phyloP scores from a whole-genome alignment of 2,329 filamentous ascomycete species.

The Xylaria sp. region DNA sequence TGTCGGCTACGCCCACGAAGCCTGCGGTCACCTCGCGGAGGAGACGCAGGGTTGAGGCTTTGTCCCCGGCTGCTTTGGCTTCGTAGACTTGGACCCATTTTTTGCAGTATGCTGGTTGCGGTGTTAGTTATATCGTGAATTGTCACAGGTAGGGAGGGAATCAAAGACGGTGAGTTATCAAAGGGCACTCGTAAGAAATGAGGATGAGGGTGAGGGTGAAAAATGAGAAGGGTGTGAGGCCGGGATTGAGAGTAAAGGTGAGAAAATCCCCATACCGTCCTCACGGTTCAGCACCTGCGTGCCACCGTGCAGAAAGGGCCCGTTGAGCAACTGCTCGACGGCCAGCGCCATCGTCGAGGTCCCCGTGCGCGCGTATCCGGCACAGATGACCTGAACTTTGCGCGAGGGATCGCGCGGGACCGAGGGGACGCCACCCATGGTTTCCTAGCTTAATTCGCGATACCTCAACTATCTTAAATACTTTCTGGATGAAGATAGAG shows the following conservation, averaged over 20 bases:
- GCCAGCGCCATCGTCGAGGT: conserved; percentile 62
- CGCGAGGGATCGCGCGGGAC: conserved; percentile 49
- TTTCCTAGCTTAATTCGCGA: neutral
- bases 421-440: conserved; percentile 42
- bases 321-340: conserved; percentile 58
- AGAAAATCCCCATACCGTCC: conserved; percentile 46
- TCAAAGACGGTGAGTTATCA: too few species aligned
- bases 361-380: conserved; percentile 59
- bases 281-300: conserved; percentile 52
- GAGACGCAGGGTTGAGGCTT: conserved; percentile 46
- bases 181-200: too few species aligned
- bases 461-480: too few species aligned
- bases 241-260: neutral
- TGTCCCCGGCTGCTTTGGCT: conserved; percentile 40
- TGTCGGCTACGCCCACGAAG: conserved; percentile 60
- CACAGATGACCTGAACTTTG: conserved; percentile 56
- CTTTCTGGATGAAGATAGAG: too few species aligned
- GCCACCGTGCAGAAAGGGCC: conserved; percentile 62
- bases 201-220: too few species aligned
- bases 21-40: conserved; percentile 54
- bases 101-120: conserved; percentile 31
- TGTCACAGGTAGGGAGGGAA: too few species aligned
- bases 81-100: conserved; percentile 36
- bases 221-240: neutral
- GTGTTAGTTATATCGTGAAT: too few species aligned